These are phyloP conservation scores for Celoporthe dispersa DNA, from an alignment of 2,329 filamentous ascomycete genomes.

Conservation along the genomic window DNA sequence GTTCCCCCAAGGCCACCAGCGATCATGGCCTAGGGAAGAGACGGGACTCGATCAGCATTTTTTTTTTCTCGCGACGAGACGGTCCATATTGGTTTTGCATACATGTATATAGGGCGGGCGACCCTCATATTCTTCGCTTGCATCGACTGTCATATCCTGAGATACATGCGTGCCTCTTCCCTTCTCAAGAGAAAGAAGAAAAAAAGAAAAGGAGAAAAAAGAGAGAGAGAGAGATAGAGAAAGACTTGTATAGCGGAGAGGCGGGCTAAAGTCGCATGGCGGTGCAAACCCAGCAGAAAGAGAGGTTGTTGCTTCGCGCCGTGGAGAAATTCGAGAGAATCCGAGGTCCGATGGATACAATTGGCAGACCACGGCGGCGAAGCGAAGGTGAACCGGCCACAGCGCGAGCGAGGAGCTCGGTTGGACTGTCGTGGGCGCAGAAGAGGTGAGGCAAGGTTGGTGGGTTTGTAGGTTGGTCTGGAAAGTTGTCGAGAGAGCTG, in stretches of 20 bases:
- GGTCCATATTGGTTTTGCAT: conserved; percentile 39
- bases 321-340: conserved; percentile 8
- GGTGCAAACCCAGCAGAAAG: conserved; percentile 12
- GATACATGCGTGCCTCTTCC: conserved; percentile 23
- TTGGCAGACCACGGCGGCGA: not conserved
- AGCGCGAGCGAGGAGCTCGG: conserved; percentile 20
- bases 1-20: conserved; percentile 92
- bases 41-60: conserved; percentile 21
- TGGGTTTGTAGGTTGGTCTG: not conserved
- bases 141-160: conserved; percentile 40
- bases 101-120: conserved; percentile 69
- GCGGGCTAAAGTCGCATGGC: conserved; percentile 24
- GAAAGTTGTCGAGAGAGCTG: conserved; percentile 11
- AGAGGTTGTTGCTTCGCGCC: conserved; percentile 24
- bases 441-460: not conserved
- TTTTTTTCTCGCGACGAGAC: conserved; percentile 23
- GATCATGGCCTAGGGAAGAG: conserved; percentile 77
- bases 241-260: conserved; percentile 7
- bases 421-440: conserved; percentile 23
- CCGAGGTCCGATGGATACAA: conserved; percentile 5
- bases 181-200: not conserved
- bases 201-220: not conserved
- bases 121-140: conserved; percentile 54
- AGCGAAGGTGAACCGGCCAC: conserved; percentile 14
- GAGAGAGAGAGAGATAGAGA: not conserved